phyloP scores from a whole-genome alignment of 305 asterid genomes.

The Ajuga reptans region DNA sequence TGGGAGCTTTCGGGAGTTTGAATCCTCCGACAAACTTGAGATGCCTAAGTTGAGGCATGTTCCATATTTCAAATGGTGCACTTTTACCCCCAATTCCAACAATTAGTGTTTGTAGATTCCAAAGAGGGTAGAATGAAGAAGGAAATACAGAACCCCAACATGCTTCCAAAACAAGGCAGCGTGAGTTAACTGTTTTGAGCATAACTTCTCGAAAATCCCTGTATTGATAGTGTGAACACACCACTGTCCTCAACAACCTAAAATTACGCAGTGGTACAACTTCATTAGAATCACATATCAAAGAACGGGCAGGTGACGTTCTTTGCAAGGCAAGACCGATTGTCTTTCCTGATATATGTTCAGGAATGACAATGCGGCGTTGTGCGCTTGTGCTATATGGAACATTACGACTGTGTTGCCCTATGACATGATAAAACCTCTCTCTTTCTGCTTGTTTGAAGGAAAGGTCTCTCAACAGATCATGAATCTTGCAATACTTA shows the following conservation, averaged over 20 bases:
- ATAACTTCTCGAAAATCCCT: background rate
- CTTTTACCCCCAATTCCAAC: background rate
- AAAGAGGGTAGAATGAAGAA: background rate
- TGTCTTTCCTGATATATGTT: background rate
- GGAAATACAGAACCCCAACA: background rate
- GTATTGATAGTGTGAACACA: background rate
- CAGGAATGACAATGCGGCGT: conserved; percentile 14
- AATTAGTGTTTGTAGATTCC: conserved; percentile 15
- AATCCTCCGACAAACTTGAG: background rate
- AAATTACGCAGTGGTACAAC: background rate
- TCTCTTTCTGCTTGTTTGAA: conserved; percentile 2
- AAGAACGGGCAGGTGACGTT: conserved; percentile 4
- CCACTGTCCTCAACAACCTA: background rate
- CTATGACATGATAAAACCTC: background rate
- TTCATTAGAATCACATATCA: background rate
- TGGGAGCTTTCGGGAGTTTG: background rate
- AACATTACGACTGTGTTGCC: background rate
- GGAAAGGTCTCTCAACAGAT: conserved; percentile 19
- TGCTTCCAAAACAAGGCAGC: background rate
- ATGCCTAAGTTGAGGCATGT: conserved; percentile 18
- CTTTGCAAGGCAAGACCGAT: background rate
- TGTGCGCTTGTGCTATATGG: background rate
- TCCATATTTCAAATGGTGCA: background rate
- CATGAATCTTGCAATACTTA: conserved; percentile 12
- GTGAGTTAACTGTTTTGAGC: background rate